Conservation (phyloP, 345 rosid species). For the Theobroma cacao region DNA sequence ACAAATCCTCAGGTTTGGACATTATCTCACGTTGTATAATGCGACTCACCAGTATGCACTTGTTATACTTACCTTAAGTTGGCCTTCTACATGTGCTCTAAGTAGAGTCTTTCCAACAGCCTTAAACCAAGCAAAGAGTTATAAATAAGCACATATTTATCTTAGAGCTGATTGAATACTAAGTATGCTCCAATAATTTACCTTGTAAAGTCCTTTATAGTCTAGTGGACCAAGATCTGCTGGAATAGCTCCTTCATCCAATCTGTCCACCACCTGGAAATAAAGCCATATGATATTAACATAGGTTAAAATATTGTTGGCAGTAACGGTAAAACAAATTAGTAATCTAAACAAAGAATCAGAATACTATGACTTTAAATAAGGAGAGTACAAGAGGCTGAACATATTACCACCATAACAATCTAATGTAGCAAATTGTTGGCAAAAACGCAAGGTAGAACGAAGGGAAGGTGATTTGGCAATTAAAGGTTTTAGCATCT, state of each 20-base stretch:
- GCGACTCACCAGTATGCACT: constrained; percentile 12
- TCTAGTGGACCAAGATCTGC: constrained; percentile 76
- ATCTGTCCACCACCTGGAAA: constrained; percentile 84
- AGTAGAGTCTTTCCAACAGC: constrained; percentile 95
- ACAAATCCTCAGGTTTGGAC: constrained; percentile 96
- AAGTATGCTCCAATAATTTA: constrained; percentile 25
- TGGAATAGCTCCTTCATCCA: constrained; percentile 82
- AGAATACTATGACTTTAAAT: not conserved
- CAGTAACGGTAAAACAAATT: not conserved
- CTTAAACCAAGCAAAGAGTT: constrained; percentile 40
- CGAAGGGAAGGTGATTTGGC: not conserved
- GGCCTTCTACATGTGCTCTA: constrained; percentile 97
- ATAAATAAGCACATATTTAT: constrained; percentile 12
- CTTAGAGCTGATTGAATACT: not conserved
- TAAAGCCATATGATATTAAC: constrained; percentile 5
- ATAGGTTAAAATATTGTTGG: constrained; percentile 7
- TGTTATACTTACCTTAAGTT: constrained; percentile 65
- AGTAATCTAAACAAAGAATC: not conserved
- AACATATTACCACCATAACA: not conserved
- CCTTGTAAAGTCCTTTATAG: constrained; percentile 92
- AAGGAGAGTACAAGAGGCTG: not conserved
- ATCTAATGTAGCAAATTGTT: not conserved
- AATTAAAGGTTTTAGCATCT: not conserved
- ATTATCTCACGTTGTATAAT: constrained; percentile 79
- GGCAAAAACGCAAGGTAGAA: not conserved